Evolutionary conservation across 2,329 filamentous ascomycete genomes (phyloP), one percentile per base, ranked within the genome.

Genomic region (Talaromyces verruculosus): DNA sequence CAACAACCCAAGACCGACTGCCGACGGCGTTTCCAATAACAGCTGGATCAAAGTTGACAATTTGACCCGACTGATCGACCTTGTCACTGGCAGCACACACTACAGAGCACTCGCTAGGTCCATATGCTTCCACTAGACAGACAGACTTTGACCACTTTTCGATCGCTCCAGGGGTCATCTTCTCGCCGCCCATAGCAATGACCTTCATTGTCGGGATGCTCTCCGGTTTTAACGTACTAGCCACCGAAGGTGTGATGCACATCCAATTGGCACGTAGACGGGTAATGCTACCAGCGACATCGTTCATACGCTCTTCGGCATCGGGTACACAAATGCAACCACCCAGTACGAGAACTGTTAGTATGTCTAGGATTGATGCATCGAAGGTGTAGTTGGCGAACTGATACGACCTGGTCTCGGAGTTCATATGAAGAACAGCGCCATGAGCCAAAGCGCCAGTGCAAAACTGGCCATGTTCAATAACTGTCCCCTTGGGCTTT

Each of bases 251-350:
- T 0, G 88, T 89, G 68, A 88, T 81, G 69, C 85, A 82, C 2
- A 82, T 83, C 79, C 81, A 83, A 58, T 81, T 85, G 35, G 83
- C 83, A 17, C 82, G 74, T 43, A 66, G 35, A 10, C 65, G 62
- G 10, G 35, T 55, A 8, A 66, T 66, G 25, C 80, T 81, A 1
- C 80, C 82, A 1, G 79, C 75, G 3, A 88, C 76, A 63, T 87
- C 81, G 63, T 82, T 80, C 39, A 83, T 72, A 17, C 83, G 76
- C 64, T 86, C 83, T 5, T 80, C 73, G 0, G 83, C 76, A 5
- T 82, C 81, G 0, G 87, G 86, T 0, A 89, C 78, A 66, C 87
- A 89, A 5, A 89, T 79, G 63, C 84, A 88, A 0, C 84, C 87
- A 22, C 88, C 88, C 30, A 82, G 76, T 8, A 84, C 78, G 2